Evolutionary conservation across 2,329 filamentous ascomycete genomes (phyloP).

Genomic region (Diaporthe longicolla): DNA sequence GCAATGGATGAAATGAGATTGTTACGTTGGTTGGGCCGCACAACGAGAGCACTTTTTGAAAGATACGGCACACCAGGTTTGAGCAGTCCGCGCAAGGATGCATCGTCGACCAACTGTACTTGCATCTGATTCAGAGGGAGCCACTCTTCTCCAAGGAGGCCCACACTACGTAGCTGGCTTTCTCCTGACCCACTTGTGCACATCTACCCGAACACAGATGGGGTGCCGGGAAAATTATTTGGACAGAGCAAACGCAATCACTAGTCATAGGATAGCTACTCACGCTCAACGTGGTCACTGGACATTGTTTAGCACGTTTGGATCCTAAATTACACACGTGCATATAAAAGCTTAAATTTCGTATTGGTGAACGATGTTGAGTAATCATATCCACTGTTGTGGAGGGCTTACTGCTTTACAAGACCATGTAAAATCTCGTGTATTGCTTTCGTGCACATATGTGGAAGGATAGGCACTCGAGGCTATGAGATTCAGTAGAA

Average conservation of each 20-base stretch:
- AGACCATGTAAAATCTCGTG: no score
- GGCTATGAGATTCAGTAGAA: no score
- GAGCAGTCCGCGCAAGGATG: not conserved
- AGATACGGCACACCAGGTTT: not conserved
- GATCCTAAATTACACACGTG: no score
- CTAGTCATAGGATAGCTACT: not conserved
- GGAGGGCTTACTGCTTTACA: no score
- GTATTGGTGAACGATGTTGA: no score
- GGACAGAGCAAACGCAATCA: not conserved
- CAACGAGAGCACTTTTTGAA: not conserved
- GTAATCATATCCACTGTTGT: no score
- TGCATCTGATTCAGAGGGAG: not conserved
- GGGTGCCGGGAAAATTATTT: not conserved
- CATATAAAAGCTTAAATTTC: no score
- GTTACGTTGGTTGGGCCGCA: not conserved
- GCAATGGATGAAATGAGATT: not conserved
- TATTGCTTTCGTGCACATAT: no score
- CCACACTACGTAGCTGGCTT: conserved; percentile 1
- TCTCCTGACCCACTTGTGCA: not conserved
- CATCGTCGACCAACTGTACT: not conserved
- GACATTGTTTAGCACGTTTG: no score
- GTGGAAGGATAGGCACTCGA: no score
- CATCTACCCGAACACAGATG: not conserved
- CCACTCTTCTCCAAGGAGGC: conserved; percentile 1
- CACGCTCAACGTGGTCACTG: not conserved